Evolutionary conservation across 2,329 filamentous ascomycete genomes (phyloP).

Genomic region (Apiospora sp.): DNA sequence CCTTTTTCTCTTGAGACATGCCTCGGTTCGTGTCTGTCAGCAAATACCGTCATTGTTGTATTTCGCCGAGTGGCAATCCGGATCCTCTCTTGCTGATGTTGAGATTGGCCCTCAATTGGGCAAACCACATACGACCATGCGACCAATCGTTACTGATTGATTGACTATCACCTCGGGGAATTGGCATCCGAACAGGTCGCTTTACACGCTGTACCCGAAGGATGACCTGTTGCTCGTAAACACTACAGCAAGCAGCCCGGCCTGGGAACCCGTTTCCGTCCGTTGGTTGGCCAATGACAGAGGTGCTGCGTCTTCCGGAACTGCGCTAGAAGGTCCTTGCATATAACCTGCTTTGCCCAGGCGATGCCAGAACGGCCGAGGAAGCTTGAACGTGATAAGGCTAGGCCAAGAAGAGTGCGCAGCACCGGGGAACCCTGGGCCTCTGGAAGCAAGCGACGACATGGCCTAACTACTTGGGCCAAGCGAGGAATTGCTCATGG

Average conservation of each 20-base stretch:
- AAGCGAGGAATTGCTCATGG: background rate
- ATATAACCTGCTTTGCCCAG: constrained; percentile 1
- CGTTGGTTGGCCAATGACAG: background rate
- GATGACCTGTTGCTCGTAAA: background rate
- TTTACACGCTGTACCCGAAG: background rate
- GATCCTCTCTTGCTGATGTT: background rate
- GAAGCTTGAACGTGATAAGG: constrained; percentile 21
- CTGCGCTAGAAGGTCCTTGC: constrained; percentile 21
- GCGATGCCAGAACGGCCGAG: background rate
- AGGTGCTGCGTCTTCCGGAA: constrained; percentile 3
- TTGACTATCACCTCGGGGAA: background rate
- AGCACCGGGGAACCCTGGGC: background rate
- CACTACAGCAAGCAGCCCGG: background rate
- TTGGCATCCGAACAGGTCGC: background rate
- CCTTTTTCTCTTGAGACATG: background rate
- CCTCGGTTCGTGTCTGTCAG: background rate
- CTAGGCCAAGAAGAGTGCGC: constrained; percentile 22
- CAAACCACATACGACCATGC: background rate
- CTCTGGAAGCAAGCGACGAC: background rate
- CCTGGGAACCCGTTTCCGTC: background rate
- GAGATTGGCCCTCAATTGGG: background rate
- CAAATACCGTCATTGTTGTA: background rate
- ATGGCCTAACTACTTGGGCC: background rate
- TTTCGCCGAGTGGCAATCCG: constrained; percentile 17
- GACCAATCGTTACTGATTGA: background rate